A percentile compares a stretch with the other conserved stretches of the same genome.
Conservation (phyloP, 176 grass and related monocot genomes). For the Avena atlantica region DNA sequence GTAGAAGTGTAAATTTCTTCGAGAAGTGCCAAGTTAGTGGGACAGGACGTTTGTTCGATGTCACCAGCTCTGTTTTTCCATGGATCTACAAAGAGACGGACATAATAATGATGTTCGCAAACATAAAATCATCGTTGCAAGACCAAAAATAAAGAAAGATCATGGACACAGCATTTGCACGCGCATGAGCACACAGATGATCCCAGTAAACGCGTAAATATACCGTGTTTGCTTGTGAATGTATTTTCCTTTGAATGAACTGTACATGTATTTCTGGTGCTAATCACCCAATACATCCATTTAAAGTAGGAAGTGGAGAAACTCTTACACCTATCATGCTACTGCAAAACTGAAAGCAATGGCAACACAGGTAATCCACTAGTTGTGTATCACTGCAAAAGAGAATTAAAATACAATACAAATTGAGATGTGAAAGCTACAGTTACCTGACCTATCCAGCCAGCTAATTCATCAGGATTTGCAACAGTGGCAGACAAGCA, state of each 20-base stretch:
- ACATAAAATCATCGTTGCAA: constrained; percentile 14
- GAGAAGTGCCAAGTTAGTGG: constrained; percentile 99
- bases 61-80: constrained; percentile 91
- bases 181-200: constrained; percentile 32
- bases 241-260: not conserved
- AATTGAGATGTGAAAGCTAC: constrained; percentile 22
- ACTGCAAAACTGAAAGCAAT: constrained; percentile 17
- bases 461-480: constrained; percentile 98
- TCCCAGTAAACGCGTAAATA: not conserved
- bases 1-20: constrained; percentile 69
- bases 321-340: constrained; percentile 20
- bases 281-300: not conserved
- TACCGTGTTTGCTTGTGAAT: constrained; percentile 2
- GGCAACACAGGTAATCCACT: constrained; percentile 14
- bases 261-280: not conserved
- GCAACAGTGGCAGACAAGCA: constrained; percentile 96
- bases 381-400: constrained; percentile 39
- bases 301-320: constrained; percentile 30
- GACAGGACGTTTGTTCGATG: constrained; percentile 89
- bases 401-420: constrained; percentile 16
- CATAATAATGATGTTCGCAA: constrained; percentile 38
- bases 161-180: constrained; percentile 11
- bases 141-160: constrained; percentile 32
- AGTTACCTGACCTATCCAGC: constrained; percentile 95
- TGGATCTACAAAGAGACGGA: constrained; percentile 73